Conservation (phyloP, 768 basidiomycete genomes). For the Lactifluus volemus region DNA sequence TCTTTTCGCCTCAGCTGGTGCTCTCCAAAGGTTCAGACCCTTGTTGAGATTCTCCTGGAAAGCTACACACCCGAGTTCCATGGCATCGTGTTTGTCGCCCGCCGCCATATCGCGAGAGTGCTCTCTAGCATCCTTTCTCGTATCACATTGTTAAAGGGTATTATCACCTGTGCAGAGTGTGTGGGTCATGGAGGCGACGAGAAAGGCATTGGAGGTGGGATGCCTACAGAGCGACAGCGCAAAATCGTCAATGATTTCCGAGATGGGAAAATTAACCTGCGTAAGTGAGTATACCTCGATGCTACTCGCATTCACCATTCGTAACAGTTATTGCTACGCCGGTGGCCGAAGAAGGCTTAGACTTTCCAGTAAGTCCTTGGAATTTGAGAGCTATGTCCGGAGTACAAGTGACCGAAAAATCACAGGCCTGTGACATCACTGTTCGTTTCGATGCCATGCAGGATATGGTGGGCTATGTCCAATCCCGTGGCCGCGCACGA, state of each 20-base stretch:
- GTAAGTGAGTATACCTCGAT: slow-evolving; percentile 34
- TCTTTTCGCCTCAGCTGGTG: slow-evolving; percentile 44
- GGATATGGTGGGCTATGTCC: slow-evolving; percentile 82
- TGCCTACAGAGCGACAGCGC: slow-evolving; percentile 44
- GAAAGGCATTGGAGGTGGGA: slow-evolving; percentile 38
- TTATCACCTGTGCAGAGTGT: slow-evolving; percentile 53
- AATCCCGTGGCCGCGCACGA: slow-evolving; percentile 81
- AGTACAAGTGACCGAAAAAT: slow-evolving; percentile 9
- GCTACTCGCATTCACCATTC: neutral
- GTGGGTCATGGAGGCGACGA: slow-evolving; percentile 50
- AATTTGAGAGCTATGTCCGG: neutral
- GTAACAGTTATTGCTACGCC: slow-evolving; percentile 66
- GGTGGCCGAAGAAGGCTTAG: slow-evolving; percentile 88
- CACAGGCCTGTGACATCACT: slow-evolving; percentile 74
- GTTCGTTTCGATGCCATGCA: slow-evolving; percentile 77
- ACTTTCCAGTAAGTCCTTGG: slow-evolving; percentile 57
- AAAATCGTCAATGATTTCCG: slow-evolving; percentile 60
- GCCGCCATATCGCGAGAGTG: slow-evolving; percentile 68
- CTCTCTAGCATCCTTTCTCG: slow-evolving; percentile 56
- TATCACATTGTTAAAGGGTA: slow-evolving; percentile 47
- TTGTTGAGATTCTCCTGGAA: slow-evolving; percentile 52
- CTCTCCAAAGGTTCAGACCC: slow-evolving; percentile 58
- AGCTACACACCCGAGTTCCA: slow-evolving; percentile 55
- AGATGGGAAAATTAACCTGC: slow-evolving; percentile 53
- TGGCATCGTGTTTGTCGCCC: slow-evolving; percentile 81